Evolutionary conservation across 1,284 basidiomycete genomes (phyloP), one percentile per base, ranked within the genome.

Genomic region (Albatrellus sp.): DNA sequence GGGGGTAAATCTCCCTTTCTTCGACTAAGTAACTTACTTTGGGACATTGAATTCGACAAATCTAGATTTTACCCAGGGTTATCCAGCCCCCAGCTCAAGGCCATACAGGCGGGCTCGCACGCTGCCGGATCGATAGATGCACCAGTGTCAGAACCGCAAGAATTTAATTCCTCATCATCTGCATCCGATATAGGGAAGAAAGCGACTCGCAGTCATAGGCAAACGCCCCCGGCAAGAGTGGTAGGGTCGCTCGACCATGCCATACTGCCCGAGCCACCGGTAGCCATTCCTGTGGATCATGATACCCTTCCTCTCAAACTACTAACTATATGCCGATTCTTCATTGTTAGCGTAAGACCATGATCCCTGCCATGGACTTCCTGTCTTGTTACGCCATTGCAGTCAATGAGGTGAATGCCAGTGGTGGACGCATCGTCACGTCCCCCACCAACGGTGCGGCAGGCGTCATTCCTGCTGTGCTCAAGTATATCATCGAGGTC

Each of bases 311-410:
- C 8, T 3, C 13, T 7, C 16, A 13, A 30, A 8, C 28, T 30
- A 30, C 11, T 9, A 8, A 12, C 35, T 43, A 50, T n/a, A 45
- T 36, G 37, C 16, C 42, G 38, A 12, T 30, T 38, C 19, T 12
- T 40, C 42, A 28, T 40, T 43, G 52, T 10, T 54, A 88, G 83
- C 73, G 87, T 46, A 85, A 78, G 54, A 88, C 84, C 10, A 78
- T 80, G 54, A 92, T 96, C 45, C 91, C 92, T 0, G 90, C 90
- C 0, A 83, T 98, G 65, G 93, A 98, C 60, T 94, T 93, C 59
- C 68, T 98, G 50, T 89, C 83, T 2, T 91, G 88, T 55, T 93
- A 93, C 63, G 90, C 89, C 1, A 92, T 92, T 48, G 88, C 88
- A 4, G 90, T 92, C 28, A 90, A 88, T 53, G 82, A 87, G 59